Evolutionary conservation across 2,329 filamentous ascomycete species (phyloP).

Genomic region (Graphilbum fragrans): DNA sequence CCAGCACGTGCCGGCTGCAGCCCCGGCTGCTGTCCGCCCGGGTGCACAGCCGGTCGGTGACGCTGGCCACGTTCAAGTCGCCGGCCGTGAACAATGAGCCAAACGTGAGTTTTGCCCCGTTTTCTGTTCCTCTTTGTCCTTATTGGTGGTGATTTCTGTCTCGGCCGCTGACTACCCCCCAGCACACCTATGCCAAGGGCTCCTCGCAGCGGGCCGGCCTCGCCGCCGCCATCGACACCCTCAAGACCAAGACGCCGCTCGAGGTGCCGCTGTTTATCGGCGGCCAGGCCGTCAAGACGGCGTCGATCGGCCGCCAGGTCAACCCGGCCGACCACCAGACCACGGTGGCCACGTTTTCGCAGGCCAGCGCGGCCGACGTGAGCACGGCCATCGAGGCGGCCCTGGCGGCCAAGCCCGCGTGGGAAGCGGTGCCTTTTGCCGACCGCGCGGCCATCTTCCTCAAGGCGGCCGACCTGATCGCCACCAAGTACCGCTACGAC

Average conservation of each 20-base stretch:
- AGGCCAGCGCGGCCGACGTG: slow-evolving; percentile 66
- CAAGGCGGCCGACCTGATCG: slow-evolving; percentile 85
- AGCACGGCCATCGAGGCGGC: slow-evolving; percentile 70
- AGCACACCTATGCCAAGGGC: slow-evolving; percentile 85
- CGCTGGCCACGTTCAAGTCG: slow-evolving; percentile 75
- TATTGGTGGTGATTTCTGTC: too few relatives aligned
- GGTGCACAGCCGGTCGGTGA: slow-evolving; percentile 27
- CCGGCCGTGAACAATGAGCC: slow-evolving; percentile 84
- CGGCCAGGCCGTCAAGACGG: slow-evolving; percentile 67
- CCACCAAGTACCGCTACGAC: slow-evolving; percentile 89
- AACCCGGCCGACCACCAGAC: slow-evolving; percentile 74
- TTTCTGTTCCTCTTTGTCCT: too few relatives aligned
- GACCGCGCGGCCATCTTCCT: slow-evolving; percentile 90
- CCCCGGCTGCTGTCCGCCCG: slow-evolving; percentile 1
- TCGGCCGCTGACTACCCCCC: too few relatives aligned
- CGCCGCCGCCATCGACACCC: slow-evolving; percentile 55
- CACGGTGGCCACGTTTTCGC: slow-evolving; percentile 72
- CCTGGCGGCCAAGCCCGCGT: slow-evolving; percentile 71
- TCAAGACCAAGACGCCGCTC: slow-evolving; percentile 58
- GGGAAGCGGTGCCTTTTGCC: slow-evolving; percentile 78
- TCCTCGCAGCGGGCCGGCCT: slow-evolving; percentile 69
- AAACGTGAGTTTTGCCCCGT: slow-evolving; percentile 76
- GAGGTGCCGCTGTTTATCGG: slow-evolving; percentile 75
- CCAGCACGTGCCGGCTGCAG: not conserved
- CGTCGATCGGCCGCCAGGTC: slow-evolving; percentile 55